A percentile compares a stretch with the other conserved stretches of the same genome.
Evolutionary conservation across 257 asterid species (phyloP).

Genomic region (Ilex aquifolium): DNA sequence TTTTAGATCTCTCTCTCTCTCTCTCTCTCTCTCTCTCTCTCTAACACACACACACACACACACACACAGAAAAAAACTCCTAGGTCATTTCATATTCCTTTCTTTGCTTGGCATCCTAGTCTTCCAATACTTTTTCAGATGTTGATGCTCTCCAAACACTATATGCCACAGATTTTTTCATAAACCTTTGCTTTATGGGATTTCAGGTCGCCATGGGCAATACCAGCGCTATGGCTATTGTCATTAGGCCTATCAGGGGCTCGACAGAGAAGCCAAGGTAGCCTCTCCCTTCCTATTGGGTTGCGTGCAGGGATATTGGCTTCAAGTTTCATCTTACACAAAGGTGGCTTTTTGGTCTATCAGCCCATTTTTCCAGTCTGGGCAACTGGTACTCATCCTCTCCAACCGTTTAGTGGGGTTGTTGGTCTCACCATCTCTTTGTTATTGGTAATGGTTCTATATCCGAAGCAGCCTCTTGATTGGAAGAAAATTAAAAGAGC

Average conservation of each 20-base stretch:
- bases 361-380: conserved; percentile 49
- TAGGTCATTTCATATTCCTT: too few relatives aligned
- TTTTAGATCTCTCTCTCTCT: too few relatives aligned
- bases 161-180: too few relatives aligned
- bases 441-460: conserved; percentile 47
- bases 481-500: conserved; percentile 25
- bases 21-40: too few relatives aligned
- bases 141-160: too few relatives aligned
- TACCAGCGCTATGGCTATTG: conserved; percentile 81
- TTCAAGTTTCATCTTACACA: conserved; percentile 50
- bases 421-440: conserved; percentile 60
- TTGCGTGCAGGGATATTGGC: conserved; percentile 77
- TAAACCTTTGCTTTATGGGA: background rate
- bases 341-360: conserved; percentile 52
- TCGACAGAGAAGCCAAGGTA: conserved; percentile 63
- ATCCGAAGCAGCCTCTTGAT: conserved; percentile 35
- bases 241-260: conserved; percentile 81
- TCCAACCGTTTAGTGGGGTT: conserved; percentile 83
- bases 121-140: too few relatives aligned
- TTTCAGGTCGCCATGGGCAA: conserved; percentile 69
- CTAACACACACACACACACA: too few relatives aligned
- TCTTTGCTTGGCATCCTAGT: too few relatives aligned
- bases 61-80: too few relatives aligned
- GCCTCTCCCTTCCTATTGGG: conserved; percentile 80
- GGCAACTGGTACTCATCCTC: conserved; percentile 63